Evolutionary conservation across 305 asterid species (phyloP), one percentile per base, ranked within the genome.

Genomic region (Fraxinus sp.): DNA sequence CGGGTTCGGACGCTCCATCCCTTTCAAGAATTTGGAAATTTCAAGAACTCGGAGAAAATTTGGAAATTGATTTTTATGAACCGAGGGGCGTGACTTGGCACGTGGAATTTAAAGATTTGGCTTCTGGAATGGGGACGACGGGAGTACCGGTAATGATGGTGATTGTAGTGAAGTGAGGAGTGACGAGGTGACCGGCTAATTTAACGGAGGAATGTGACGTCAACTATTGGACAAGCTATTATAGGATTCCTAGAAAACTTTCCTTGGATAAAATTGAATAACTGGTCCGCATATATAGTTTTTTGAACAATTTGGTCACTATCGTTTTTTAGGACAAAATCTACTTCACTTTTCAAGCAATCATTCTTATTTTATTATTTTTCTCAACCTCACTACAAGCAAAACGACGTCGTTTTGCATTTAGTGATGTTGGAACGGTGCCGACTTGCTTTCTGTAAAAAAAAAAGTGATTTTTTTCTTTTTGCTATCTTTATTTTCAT

Each of bases 1-100:
- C 41, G 78, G 4, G 16, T 30, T 59, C 52, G 90, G 88, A 84
- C 79, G 94, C 87, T 91, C 93, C 96, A 92, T 92, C 84, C 68
- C 78, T 80, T 76, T 84, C 78, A 35, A 76, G 5, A 20, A 74
- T 44, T 57, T 55, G 84, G 46, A 37, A 37, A 37, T 37, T 37
- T 37, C 44, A 8, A 37, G 59, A 82, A 84, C 32, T 68, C 4
- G 7, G 20, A 3, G 22, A 68, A 30, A 30, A 24, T 28, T 11
- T 4, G 36, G 26, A 68, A 26, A 13, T 13, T 4, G 33, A 26
- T 28, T 64, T 24, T 55, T n/a, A 55, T 76, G 86, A 3, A 64
- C 26, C 0, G 73, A 64, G 28, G 87, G 89, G 90, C 88, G 89
- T 83, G 83, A 52, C 4, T 39, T 10, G 30, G 62, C 8, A 32